Conservation (phyloP, 352 stramenopile species). For the Pythium phragmiticola region DNA sequence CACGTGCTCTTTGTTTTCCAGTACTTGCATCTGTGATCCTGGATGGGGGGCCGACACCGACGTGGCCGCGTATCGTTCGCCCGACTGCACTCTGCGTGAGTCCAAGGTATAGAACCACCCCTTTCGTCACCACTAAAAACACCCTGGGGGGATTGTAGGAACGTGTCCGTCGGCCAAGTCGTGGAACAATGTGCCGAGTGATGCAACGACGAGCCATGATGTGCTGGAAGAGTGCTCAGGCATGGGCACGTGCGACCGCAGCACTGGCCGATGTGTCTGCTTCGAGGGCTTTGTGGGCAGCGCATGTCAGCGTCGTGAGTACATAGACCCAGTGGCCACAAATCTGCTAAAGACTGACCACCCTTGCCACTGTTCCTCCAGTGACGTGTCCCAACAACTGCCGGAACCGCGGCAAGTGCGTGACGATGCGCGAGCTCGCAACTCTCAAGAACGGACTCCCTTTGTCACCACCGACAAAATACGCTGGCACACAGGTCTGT, state of each 20-base stretch:
- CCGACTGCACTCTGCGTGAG: constrained; percentile 77
- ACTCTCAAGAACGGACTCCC: constrained; percentile 55
- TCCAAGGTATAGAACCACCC: constrained; percentile 1
- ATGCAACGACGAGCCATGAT: constrained; percentile 38
- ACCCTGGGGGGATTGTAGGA: constrained; percentile 18
- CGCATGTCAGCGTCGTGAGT: constrained; percentile 78
- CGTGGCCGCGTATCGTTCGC: constrained; percentile 63
- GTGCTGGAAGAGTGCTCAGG: constrained; percentile 81
- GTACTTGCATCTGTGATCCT: constrained; percentile 55
- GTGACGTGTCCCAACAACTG: constrained; percentile 73
- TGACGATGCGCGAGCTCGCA: constrained; percentile 85
- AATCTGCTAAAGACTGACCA: neutral
- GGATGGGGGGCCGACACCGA: constrained; percentile 69
- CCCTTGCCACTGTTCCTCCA: constrained; percentile 14
- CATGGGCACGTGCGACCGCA: constrained; percentile 83
- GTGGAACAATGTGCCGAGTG: constrained; percentile 53
- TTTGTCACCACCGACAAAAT: constrained; percentile 67
- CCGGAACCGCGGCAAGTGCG: constrained; percentile 63
- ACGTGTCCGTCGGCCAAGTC: constrained; percentile 52
- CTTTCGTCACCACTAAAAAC: neutral
- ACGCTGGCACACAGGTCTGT: constrained; percentile 43
- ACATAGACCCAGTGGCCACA: neutral
- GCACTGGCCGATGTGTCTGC: constrained; percentile 70
- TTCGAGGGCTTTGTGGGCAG: constrained; percentile 77
- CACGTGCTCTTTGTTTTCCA: constrained; percentile 66